Base-by-base conservation (phyloP, 768 basidiomycete genomes). In the Floccularia luteovirens region DNA sequence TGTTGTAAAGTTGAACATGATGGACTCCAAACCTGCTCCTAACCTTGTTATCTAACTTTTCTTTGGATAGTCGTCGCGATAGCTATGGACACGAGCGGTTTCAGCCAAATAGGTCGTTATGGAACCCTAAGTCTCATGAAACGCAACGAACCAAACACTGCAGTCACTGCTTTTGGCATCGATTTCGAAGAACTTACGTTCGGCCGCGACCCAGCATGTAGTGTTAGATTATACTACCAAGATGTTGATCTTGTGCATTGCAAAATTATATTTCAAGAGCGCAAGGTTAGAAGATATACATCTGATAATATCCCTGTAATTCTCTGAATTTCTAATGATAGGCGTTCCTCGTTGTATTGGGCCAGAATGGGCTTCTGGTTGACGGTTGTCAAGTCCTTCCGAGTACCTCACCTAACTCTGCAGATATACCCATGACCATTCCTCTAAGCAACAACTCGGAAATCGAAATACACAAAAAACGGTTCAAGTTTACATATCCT, bases 401-500 rank as follows among this genome's bases (percentile, higher is more conserved):
- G 0, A 61, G 65, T 16, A n/a, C n/a, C n/a, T n/a, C n/a, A n/a
- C 31, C 52, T 8, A 43, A 41, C 19, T 24, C 47, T n/a, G 43
- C 43, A 5, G 41, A 50, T 24, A 51, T 55, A 36, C 70, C 70
- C 19, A 71, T 69, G 1, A 82, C 72, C 1, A 66, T 86, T n/a
- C 76, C 82, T 4, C 61, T 88, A 13, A 64, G 66, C 7, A 84
- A 82, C 54, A 70, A 75, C 55, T 77, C 80, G 5, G 72, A 76
- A 24, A 67, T 87, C 31, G 78, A 80, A 45, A 79, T 87, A 11
- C 76, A 75, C 52, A 69, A 67, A 31, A 87, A 86, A 49, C 67
- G 73, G 4, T 88, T 88, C 54, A 61, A 66, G n/a, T 87, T 86
- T 55, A 66, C 67, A 3, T 87, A 87, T 50, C 85, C 84, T 1